Base-by-base conservation (phyloP, 768 basidiomycete genomes). In the Auriscalpium orientale region DNA sequence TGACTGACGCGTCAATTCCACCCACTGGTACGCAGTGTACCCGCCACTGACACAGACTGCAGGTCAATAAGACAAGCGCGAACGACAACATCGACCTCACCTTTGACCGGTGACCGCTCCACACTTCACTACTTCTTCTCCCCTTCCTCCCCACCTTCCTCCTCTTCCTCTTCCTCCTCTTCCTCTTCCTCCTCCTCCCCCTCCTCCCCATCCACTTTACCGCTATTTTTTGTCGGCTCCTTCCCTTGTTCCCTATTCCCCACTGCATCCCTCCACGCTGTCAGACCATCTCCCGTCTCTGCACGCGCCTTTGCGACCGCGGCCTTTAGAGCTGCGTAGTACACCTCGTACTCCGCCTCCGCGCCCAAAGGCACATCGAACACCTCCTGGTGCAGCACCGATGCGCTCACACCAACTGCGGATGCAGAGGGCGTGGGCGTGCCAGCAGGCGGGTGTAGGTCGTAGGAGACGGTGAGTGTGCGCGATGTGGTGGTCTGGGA, bases 221-320 rank as follows among this genome's bases (percentile, higher is more conserved):
- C 73, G 46, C 65, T 68, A 13, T 65, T 70, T 54, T 70, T 74
- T 58, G 68, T 74, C 13, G 69, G 69, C 62, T 89, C 87, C 63
- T 87, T 89, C 15, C 64, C 74, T 62, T 78, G 66, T 66, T 91
- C 89, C 8, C 70, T 65, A 49, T 77, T 85, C 12, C 87, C 85
- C 5, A 89, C 82, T 7, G 78, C 77, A 68, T 91, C 87, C 63
- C 84, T 77, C 89, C 87, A 90, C 6, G 67, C 76, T 0, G 89
- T 90, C 67, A 91, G 66, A 60, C 89, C 84, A 46, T 81, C 75
- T 10, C 89, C 89, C 4, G 87, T 61, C 33, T 74, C 71, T 45
- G 72, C 73, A 58, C 74, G 81, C 33, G 85, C 84, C 37, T 73
- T 69, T 36, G 70, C 71, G 50, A 90, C 72, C 18, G 81, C 72